Evolutionary conservation across 2,329 filamentous ascomycete species (phyloP).

Genomic region (Drechslerella coelobrocha): DNA sequence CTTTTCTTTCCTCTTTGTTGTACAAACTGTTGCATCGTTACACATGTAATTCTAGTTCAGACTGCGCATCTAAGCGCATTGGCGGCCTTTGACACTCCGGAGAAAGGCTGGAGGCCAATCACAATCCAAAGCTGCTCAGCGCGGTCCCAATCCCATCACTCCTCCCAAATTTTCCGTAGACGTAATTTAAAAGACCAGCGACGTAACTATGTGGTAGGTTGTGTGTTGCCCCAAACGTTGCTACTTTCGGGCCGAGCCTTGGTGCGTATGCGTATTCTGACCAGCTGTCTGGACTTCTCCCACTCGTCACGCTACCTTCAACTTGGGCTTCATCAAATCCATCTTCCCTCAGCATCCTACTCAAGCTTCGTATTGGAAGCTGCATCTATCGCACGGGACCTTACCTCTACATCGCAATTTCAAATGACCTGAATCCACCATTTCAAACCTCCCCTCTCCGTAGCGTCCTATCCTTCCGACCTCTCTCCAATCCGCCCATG

Average conservation of each 20-base stretch:
- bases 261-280: no score
- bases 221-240: conserved; percentile 27
- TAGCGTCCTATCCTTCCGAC: neutral
- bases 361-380: neutral
- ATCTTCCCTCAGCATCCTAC: conserved; percentile 4
- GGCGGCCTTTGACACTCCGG: neutral
- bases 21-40: neutral
- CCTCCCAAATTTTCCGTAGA: neutral
- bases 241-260: conserved; percentile 17
- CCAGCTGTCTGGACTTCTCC: neutral
- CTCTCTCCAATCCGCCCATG: conserved; percentile 18
- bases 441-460: neutral
- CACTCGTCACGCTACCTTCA: neutral
- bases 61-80: neutral
- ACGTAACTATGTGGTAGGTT: conserved; percentile 28
- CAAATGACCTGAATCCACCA: conserved; percentile 35
- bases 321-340: conserved; percentile 4
- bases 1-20: conserved; percentile 1
- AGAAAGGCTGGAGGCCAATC: neutral
- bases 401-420: neutral
- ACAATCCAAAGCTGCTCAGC: neutral
- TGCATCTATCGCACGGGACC: neutral
- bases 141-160: neutral
- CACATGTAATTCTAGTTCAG: neutral
- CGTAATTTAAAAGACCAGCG: neutral